phyloP scores from a whole-genome alignment of 2,329 filamentous ascomycete species.

The Fusarium bactridioides region DNA sequence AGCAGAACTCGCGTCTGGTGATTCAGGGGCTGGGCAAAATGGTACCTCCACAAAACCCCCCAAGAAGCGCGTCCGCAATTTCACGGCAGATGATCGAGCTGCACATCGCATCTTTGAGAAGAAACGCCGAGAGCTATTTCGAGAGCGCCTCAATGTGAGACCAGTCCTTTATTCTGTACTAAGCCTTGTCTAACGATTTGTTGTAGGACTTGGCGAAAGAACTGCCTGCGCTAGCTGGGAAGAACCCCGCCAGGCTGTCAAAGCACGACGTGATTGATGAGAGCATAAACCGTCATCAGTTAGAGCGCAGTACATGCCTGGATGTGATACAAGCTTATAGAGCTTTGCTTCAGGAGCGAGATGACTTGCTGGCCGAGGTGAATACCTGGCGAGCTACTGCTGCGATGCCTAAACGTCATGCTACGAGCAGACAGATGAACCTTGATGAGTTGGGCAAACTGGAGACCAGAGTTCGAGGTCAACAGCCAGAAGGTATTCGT shows the following conservation, averaged over 20 bases:
- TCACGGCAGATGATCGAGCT: slow-evolving; percentile 52
- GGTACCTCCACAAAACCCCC: not conserved
- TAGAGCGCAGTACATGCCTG: slow-evolving; percentile 32
- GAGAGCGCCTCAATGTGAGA: slow-evolving; percentile 48
- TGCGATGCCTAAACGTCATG: slow-evolving; percentile 19
- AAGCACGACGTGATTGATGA: slow-evolving; percentile 52
- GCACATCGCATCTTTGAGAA: slow-evolving; percentile 52
- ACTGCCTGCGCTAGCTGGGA: slow-evolving; percentile 45
- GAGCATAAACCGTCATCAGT: slow-evolving; percentile 44
- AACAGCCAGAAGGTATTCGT: not conserved
- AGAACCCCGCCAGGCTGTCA: slow-evolving; percentile 48
- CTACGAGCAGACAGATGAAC: not conserved
- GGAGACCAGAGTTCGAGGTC: not conserved
- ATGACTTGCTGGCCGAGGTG: slow-evolving; percentile 42
- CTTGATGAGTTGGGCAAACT: not conserved
- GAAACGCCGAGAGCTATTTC: slow-evolving; percentile 52
- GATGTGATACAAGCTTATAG: slow-evolving; percentile 29
- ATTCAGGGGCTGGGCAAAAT: not conserved
- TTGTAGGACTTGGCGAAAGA: slow-evolving; percentile 48
- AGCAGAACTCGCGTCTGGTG: slow-evolving; percentile 7
- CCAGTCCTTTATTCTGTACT: fast-evolving
- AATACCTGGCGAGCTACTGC: slow-evolving; percentile 23
- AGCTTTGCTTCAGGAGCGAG: slow-evolving; percentile 38
- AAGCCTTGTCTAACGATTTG: not conserved
- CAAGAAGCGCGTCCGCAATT: slow-evolving; percentile 50